These are phyloP conservation scores for Jamesozyma lodderae DNA, from an alignment of 805 yeast species.

Conservation along the genomic window DNA sequence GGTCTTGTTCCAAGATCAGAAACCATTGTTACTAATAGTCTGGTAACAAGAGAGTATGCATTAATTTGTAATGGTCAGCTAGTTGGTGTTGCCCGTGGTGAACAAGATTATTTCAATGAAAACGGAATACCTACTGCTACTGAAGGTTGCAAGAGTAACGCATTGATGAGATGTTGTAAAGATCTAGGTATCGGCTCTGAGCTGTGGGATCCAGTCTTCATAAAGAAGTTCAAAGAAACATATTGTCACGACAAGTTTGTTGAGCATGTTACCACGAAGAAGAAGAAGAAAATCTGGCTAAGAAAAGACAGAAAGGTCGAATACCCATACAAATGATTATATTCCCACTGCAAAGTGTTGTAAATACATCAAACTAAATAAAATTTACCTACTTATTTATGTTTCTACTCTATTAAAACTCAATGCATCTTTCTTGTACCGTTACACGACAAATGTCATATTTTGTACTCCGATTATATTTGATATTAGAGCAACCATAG, in stretches of 20 bases:
- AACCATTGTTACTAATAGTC: constrained; percentile 61
- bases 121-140: constrained; percentile 89
- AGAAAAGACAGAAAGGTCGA: constrained; percentile 74
- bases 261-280: constrained; percentile 72
- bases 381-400: too few species aligned
- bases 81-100: constrained; percentile 90
- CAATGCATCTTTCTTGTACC: too few species aligned
- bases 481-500: too few species aligned
- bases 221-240: constrained; percentile 53
- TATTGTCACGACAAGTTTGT: constrained; percentile 77
- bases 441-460: too few species aligned
- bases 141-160: constrained; percentile 95
- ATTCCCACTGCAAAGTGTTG: background rate
- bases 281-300: constrained; percentile 88
- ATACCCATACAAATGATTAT: constrained; percentile 61
- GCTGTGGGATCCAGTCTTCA: constrained; percentile 93
- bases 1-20: constrained; percentile 91
- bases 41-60: constrained; percentile 85
- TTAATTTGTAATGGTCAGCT: constrained; percentile 78
- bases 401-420: too few species aligned
- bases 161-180: constrained; percentile 95
- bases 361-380: too few species aligned
- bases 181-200: constrained; percentile 96
- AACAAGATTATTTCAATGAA: constrained; percentile 83
- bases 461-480: background rate